Evolutionary conservation across 2,329 filamentous ascomycete genomes (phyloP).

Genomic region (Bipolaris cookei): DNA sequence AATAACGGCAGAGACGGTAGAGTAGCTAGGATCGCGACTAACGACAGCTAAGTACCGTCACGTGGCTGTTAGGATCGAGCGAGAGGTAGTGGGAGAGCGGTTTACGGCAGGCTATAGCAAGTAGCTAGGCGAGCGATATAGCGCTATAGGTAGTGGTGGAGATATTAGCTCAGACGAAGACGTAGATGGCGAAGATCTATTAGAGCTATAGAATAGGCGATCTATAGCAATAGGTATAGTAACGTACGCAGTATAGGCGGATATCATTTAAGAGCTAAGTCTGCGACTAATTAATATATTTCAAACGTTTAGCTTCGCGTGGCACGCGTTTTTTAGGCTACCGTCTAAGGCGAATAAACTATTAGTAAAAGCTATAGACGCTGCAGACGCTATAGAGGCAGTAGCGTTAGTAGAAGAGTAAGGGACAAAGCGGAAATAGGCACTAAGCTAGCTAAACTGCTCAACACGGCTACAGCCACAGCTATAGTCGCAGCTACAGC

Average conservation of each 20-base stretch:
- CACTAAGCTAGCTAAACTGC: not conserved
- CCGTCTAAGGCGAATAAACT: not conserved
- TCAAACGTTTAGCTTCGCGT: not conserved
- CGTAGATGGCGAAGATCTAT: not conserved
- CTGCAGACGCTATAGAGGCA: not conserved
- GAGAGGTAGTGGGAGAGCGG: not conserved
- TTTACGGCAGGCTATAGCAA: not conserved
- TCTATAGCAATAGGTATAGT: not conserved
- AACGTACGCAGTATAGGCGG: not conserved
- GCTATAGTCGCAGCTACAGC: no score
- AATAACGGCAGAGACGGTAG: not conserved
- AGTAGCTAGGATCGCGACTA: not conserved
- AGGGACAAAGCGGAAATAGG: not conserved
- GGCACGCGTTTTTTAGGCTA: not conserved
- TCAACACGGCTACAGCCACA: no score
- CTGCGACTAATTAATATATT: not conserved
- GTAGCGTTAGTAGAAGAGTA: not conserved
- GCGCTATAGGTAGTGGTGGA: not conserved
- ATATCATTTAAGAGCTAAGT: not conserved
- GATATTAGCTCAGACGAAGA: no score
- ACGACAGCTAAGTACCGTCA: not conserved
- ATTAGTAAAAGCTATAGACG: no score
- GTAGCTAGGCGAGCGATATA: no score
- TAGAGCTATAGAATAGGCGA: not conserved
- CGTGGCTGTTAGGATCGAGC: not conserved